Evolutionary conservation across 306 rosid species (phyloP).

Genomic region (Macrotyloma uniflorum): DNA sequence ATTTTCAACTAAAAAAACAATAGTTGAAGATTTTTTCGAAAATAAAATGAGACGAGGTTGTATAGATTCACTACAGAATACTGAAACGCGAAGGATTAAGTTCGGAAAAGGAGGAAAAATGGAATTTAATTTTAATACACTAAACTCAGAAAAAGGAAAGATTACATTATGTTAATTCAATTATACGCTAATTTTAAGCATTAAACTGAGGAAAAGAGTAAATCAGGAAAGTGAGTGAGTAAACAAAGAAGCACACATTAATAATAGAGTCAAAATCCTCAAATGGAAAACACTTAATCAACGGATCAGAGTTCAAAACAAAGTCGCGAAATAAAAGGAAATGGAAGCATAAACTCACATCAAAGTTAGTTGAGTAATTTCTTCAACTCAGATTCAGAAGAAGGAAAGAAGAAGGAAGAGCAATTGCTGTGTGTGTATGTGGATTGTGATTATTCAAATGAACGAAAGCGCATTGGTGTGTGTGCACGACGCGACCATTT

Average conservation of each 20-base stretch:
- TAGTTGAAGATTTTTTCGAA: background rate
- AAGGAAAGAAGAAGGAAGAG: constrained; percentile 18
- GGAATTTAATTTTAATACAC: constrained; percentile 6
- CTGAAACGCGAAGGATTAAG: background rate
- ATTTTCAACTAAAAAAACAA: constrained; percentile 6
- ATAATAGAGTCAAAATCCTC: background rate
- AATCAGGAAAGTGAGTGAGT: constrained; percentile 30
- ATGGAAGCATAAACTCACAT: constrained; percentile 43
- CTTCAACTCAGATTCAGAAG: constrained; percentile 20
- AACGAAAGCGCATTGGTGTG: constrained; percentile 32
- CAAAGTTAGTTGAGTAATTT: constrained; percentile 25
- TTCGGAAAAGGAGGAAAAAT: background rate
- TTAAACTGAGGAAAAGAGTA: constrained; percentile 5
- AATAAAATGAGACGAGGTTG: background rate
- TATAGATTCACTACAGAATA: constrained; percentile 15
- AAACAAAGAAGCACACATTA: background rate
- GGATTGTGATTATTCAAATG: constrained; percentile 19
- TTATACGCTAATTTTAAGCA: constrained; percentile 12
- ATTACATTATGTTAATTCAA: background rate
- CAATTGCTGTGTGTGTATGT: constrained; percentile 14
- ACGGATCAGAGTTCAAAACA: background rate
- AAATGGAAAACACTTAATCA: constrained; percentile 30
- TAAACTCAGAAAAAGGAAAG: constrained; percentile 34
- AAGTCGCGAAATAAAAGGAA: constrained; percentile 25
- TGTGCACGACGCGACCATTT: constrained; percentile 33